phyloP scores from a whole-genome alignment of 1,139 yeast species.

The Saccharomyces pastorianus region DNA sequence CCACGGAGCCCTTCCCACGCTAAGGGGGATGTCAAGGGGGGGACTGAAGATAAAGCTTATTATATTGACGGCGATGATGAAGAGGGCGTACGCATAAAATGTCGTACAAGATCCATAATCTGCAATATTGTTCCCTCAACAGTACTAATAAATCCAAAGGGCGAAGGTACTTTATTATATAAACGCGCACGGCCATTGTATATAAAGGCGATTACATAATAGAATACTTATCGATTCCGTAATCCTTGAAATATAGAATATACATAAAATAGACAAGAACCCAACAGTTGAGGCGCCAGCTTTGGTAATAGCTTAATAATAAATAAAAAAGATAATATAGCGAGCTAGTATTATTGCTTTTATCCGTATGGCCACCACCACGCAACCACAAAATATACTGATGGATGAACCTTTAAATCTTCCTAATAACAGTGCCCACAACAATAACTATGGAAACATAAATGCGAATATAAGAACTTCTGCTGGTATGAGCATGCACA shows the following conservation, averaged over 20 bases:
- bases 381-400: neutral
- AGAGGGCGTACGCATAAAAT: neutral
- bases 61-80: neutral
- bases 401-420: neutral
- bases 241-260: neutral
- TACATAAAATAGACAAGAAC: neutral
- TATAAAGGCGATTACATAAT: neutral
- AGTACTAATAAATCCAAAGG: neutral
- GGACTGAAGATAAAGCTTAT: neutral
- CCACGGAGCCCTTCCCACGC: neutral
- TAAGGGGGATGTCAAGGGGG: neutral
- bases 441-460: conserved; percentile 4
- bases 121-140: neutral
- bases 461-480: neutral
- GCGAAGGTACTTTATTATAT: neutral
- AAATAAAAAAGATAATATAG: neutral
- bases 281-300: neutral
- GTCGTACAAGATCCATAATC: neutral
- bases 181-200: neutral
- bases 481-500: neutral
- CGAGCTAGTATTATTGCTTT: neutral
- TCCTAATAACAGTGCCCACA: neutral
- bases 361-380: neutral
- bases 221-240: neutral
- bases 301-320: neutral